Conservation (phyloP, 441 rosid species). For the Pelargonium citronellum region DNA sequence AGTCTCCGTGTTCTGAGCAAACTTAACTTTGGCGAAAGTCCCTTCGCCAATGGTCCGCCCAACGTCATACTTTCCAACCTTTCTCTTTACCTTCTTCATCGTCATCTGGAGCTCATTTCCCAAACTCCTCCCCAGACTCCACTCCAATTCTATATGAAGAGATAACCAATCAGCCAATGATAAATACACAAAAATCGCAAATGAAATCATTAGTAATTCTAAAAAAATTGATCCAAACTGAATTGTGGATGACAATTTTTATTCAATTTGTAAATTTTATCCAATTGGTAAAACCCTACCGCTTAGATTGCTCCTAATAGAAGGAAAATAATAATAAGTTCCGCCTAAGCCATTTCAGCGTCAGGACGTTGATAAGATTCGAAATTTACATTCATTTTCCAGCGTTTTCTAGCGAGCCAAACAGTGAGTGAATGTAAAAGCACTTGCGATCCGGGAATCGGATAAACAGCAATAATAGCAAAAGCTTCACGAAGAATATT, state of each 20-base stretch:
- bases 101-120: slow-evolving; percentile 28
- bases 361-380: background rate
- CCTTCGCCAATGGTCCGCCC: slow-evolving; percentile 92
- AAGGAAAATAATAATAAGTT: too few relatives aligned
- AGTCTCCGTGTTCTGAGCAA: slow-evolving; percentile 60
- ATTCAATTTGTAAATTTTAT: too few relatives aligned
- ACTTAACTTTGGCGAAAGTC: slow-evolving; percentile 91
- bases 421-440: background rate
- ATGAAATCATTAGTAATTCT: background rate
- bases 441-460: background rate
- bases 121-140: slow-evolving; percentile 3
- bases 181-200: background rate
- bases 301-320: background rate
- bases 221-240: background rate
- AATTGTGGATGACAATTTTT: too few relatives aligned
- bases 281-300: background rate
- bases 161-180: background rate
- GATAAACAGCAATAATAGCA: background rate
- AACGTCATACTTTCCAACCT: slow-evolving; percentile 73
- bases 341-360: background rate
- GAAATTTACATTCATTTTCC: background rate
- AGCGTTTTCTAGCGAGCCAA: background rate
- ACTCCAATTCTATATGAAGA: background rate
- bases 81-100: slow-evolving; percentile 43
- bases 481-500: too few relatives aligned